These are phyloP conservation scores for Cercospora sojina DNA, from an alignment of 2,329 filamentous ascomycete species.

Conservation along the genomic window DNA sequence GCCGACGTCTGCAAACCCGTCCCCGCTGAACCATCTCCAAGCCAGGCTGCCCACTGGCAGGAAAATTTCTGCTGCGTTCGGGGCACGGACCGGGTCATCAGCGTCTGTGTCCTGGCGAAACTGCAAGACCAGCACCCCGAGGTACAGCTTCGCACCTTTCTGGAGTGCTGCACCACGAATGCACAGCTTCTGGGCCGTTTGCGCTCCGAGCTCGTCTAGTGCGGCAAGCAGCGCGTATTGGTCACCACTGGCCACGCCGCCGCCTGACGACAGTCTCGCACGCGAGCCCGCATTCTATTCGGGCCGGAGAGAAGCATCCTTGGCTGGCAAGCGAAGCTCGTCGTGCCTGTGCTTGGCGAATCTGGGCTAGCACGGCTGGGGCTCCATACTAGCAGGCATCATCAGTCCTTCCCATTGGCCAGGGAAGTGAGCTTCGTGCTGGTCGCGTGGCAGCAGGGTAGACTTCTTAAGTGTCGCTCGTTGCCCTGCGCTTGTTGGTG, in stretches of 20 bases:
- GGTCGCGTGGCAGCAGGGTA: constrained; percentile 13
- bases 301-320: constrained; percentile 13
- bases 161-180: background rate
- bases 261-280: background rate
- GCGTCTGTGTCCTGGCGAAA: background rate
- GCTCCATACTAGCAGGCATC: constrained; percentile 8
- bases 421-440: background rate
- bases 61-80: background rate
- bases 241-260: background rate
- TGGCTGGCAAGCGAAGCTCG: constrained; percentile 14
- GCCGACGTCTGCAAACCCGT: background rate
- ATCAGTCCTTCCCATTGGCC: background rate
- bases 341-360: constrained; percentile 14
- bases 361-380: constrained; percentile 8
- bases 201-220: background rate
- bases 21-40: background rate
- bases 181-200: background rate
- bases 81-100: background rate
- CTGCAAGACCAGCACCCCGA: background rate
- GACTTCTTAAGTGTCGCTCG: constrained; percentile 1
- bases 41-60: background rate
- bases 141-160: background rate
- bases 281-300: constrained; percentile 16
- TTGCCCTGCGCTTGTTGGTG: background rate
- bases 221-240: background rate